Percentiles rank a stretch among this genome's conserved stretches.
Evolutionary conservation across 2,329 filamentous ascomycete species (phyloP).

Genomic region (Lasiodiplodia hormozganensis): DNA sequence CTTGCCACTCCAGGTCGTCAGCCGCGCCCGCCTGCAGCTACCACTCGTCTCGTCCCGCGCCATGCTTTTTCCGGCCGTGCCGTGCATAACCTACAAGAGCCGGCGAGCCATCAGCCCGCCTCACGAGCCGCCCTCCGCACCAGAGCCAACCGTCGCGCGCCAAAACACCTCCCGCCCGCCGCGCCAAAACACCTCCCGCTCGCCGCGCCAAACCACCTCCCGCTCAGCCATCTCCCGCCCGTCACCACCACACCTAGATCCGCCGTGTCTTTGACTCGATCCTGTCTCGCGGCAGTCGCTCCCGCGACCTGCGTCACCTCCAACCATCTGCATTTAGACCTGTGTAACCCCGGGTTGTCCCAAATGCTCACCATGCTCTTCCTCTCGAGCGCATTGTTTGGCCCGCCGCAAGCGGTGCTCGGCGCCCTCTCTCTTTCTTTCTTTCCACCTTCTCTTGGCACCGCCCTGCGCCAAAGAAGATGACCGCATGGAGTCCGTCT

Average conservation of each 20-base stretch:
- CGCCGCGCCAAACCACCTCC: background rate
- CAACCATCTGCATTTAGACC: background rate
- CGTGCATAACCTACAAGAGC: background rate
- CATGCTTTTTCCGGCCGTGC: background rate
- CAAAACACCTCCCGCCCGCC: background rate
- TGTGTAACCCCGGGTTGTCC: background rate
- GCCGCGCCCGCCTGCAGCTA: background rate
- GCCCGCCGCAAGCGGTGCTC: background rate
- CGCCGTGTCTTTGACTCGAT: background rate
- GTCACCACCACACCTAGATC: background rate
- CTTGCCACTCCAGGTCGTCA: conserved; percentile 7
- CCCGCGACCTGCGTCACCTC: background rate
- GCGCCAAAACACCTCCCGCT: too few relatives aligned
- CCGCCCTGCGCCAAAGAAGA: background rate
- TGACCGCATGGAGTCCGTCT: too few relatives aligned
- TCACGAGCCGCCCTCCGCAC: too few relatives aligned
- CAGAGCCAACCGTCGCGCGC: too few relatives aligned
- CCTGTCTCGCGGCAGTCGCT: background rate
- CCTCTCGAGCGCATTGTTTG: background rate
- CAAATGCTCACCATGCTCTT: background rate
- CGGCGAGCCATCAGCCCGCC: background rate
- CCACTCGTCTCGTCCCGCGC: background rate
- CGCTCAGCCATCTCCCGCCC: background rate
- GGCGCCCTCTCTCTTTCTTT: background rate
- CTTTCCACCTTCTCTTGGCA: background rate